Evolutionary conservation across 345 rosid genomes (phyloP).

Genomic region (Carallia brachiata): DNA sequence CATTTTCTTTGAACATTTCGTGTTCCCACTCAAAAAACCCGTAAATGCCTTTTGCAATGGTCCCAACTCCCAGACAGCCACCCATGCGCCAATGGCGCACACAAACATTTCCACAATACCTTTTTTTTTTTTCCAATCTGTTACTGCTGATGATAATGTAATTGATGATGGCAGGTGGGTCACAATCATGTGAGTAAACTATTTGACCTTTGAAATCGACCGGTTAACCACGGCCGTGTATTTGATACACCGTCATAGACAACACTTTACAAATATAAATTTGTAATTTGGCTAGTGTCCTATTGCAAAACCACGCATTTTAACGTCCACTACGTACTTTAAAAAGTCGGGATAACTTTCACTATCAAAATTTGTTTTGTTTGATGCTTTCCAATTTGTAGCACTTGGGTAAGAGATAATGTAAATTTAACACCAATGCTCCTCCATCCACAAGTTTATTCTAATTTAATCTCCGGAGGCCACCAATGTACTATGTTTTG

Average conservation of each 20-base stretch:
- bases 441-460: slow-evolving; percentile 22
- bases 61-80: too few species aligned
- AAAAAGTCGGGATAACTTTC: slow-evolving; percentile 2
- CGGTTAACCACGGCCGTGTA: slow-evolving; percentile 16
- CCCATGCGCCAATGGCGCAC: too few species aligned
- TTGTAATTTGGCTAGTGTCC: neutral
- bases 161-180: neutral
- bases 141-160: neutral
- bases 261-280: neutral
- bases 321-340: neutral
- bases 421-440: slow-evolving; percentile 13
- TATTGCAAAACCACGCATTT: neutral
- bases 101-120: too few species aligned
- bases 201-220: slow-evolving; percentile 2
- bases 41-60: too few species aligned
- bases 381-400: neutral
- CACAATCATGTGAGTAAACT: neutral
- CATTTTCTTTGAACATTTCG: too few species aligned
- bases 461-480: slow-evolving; percentile 19
- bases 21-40: too few species aligned
- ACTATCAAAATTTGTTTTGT: slow-evolving; percentile 1
- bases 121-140: too few species aligned
- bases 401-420: slow-evolving; percentile 13
- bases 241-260: neutral
- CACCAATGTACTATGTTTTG: neutral